These are phyloP conservation scores for Tulasnella sp. DNA, from an alignment of 768 basidiomycete genomes.

Conservation along the genomic window DNA sequence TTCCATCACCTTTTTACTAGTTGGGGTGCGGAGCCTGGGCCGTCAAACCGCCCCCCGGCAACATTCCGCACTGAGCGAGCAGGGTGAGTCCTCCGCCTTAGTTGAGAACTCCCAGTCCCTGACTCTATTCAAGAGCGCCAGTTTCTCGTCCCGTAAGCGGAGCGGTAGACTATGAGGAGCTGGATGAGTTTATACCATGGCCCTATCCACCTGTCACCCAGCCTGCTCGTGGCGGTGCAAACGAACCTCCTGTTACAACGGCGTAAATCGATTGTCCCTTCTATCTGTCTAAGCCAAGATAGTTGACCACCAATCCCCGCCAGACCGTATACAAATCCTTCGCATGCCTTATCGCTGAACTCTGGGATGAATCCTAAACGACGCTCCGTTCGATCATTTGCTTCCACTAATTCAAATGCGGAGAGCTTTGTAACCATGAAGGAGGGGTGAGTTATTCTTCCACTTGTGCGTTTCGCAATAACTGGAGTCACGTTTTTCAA, in stretches of 20 bases:
- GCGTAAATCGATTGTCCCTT: not conserved
- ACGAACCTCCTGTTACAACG: not conserved
- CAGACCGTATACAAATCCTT: not conserved
- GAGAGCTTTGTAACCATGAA: not conserved
- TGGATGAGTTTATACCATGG: not conserved
- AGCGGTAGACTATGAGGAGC: not conserved
- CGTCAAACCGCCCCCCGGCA: not conserved
- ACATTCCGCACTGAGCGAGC: not conserved
- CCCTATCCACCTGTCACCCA: not conserved
- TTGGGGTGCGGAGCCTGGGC: not conserved
- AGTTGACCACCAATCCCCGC: not conserved
- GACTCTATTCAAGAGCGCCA: not conserved
- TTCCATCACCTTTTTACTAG: not conserved
- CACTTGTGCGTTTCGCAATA: not conserved
- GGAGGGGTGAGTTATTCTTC: not conserved
- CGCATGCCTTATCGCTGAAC: not conserved
- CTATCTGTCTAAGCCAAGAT: not conserved
- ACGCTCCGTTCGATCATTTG: not conserved
- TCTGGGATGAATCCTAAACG: not conserved
- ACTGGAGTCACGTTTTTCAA: not conserved
- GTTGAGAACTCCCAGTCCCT: too few relatives aligned
- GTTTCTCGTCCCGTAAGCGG: not conserved
- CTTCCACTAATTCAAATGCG: not conserved
- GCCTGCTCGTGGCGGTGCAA: not conserved
- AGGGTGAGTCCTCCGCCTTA: not conserved